Base-by-base conservation (phyloP, 306 rosid species). In the Fagus crenata region DNA sequence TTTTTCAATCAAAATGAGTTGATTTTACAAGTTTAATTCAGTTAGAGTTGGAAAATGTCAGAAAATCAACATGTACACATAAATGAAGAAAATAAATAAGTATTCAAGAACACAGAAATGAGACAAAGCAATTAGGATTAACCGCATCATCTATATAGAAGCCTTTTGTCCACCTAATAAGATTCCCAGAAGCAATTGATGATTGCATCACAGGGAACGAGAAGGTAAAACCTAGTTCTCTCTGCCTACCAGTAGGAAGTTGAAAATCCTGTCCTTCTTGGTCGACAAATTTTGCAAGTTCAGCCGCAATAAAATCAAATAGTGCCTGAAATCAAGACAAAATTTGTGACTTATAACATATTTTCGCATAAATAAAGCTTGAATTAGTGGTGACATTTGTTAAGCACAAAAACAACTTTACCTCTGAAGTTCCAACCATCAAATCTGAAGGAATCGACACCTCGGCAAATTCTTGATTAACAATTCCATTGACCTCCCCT, bases 211-310 rank as follows among this genome's bases (percentile, higher is more conserved):
- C 97, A 0, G 99, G 99, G 80, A 96, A 96, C 2, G 99, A 96
- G 87, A 96, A 96, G 81, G 99, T 96, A 80, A 96, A 96, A 76
- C 99, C 99, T 67, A 96, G 84, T 83, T 96, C 99, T 84, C 99
- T 92, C 85, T 89, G 96, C 75, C 90, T 96, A 73, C 90, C 93
- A 13, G 97, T 85, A 35, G 88, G 86, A n/a, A 96, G 97, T 79
- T 86, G 96, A 64, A 80, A 84, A 53, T 86, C 93, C 74, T 89
- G 92, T 54, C 94, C 98, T 81, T 96, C 99, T 5, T 90, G 83
- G 60, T 84, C 82, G 63, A 96, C 88, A 85, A 96, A 93, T 69
- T 86, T 93, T 73, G 89, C 92, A 68, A 96, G 98, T 76, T 88
- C 85, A 56, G 74, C 53, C 11, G 97, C 98, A 75, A 96, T 96